A percentile compares a stretch with the other conserved stretches of the same genome.
phyloP scores from a whole-genome alignment of 352 stramenopile genomes.

The Blastocystis sp. region DNA sequence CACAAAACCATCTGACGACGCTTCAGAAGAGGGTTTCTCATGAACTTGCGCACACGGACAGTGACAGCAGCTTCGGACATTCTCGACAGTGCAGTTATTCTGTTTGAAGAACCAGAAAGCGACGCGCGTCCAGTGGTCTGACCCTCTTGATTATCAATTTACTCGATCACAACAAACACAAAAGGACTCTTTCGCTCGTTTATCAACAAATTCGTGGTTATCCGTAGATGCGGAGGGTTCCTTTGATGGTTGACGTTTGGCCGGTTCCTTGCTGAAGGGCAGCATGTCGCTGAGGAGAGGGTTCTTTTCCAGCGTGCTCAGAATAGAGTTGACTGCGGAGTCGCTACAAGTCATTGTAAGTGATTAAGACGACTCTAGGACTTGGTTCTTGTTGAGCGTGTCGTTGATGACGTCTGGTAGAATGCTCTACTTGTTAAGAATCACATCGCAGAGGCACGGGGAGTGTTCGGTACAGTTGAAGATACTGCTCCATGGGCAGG shows the following conservation, averaged over 20 bases:
- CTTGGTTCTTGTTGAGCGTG: neutral
- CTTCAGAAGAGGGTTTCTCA: slow-evolving; percentile 58
- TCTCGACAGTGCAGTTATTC: slow-evolving; percentile 37
- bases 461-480: slow-evolving; percentile 25
- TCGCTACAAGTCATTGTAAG: neutral
- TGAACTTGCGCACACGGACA: slow-evolving; percentile 56
- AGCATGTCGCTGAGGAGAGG: neutral
- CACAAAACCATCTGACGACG: slow-evolving; percentile 48
- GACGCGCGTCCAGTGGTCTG: neutral
- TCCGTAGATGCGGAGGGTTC: neutral
- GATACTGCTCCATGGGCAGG: slow-evolving; percentile 30
- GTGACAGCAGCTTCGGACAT: slow-evolving; percentile 57
- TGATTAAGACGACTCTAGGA: neutral
- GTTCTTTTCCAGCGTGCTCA: neutral
- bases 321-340: neutral
- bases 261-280: neutral
- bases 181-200: neutral
- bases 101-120: neutral
- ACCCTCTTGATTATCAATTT: neutral
- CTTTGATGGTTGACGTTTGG: neutral
- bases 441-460: neutral
- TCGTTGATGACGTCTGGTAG: slow-evolving; percentile 30
- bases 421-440: neutral
- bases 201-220: neutral
- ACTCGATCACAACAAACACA: neutral